phyloP scores from a whole-genome alignment of 208 protist species.

The Crithidia bombi region DNA sequence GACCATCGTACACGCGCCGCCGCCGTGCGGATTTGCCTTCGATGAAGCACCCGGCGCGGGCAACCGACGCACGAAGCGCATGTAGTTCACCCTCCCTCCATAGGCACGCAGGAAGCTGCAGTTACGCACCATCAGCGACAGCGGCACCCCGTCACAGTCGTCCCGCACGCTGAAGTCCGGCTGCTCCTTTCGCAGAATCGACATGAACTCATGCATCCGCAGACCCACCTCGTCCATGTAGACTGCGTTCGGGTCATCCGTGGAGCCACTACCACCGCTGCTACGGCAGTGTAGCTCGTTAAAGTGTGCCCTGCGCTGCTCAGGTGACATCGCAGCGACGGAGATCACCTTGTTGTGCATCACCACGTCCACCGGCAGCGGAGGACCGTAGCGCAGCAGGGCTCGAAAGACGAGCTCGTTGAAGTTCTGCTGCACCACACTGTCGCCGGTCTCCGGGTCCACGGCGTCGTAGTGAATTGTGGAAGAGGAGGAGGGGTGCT shows the following conservation, averaged over 20 bases:
- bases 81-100: constrained; percentile 71
- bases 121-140: constrained; percentile 84
- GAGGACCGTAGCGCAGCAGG: constrained; percentile 75
- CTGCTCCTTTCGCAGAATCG: constrained; percentile 52
- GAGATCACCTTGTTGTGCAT: constrained; percentile 54
- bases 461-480: constrained; percentile 50
- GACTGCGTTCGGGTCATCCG: constrained; percentile 40
- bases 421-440: constrained; percentile 73
- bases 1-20: constrained; percentile 29
- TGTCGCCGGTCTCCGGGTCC: constrained; percentile 57
- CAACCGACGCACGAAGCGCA: constrained; percentile 68
- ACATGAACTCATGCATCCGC: constrained; percentile 58
- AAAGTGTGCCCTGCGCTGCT: neutral
- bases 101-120: constrained; percentile 71
- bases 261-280: constrained; percentile 24
- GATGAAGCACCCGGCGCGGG: neutral
- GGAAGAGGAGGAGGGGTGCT: neutral
- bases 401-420: constrained; percentile 61
- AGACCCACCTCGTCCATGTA: constrained; percentile 79
- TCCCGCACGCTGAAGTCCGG: constrained; percentile 64
- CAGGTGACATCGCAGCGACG: constrained; percentile 5
- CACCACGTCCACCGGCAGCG: constrained; percentile 77
- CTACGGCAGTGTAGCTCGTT: neutral
- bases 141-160: constrained; percentile 74
- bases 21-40: neutral